These are phyloP conservation scores for Fusarium longipes DNA, from an alignment of 2,329 filamentous ascomycete species.

Conservation along the genomic window DNA sequence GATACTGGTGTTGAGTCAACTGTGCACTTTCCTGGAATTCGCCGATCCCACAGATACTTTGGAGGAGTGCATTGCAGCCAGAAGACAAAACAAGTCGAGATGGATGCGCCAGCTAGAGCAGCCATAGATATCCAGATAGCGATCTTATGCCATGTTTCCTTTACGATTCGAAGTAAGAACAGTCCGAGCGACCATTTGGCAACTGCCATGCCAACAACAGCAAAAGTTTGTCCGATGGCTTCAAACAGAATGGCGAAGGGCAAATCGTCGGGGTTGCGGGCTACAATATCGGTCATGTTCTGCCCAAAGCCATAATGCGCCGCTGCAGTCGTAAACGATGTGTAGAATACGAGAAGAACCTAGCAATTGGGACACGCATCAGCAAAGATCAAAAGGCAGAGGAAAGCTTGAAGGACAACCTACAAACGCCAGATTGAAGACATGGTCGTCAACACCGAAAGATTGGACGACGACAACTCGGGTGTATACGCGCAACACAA, in stretches of 20 bases:
- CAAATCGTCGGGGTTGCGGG: conserved; percentile 29
- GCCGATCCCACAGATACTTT: conserved; percentile 35
- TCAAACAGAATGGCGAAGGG: conserved; percentile 48
- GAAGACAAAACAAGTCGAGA: conserved; percentile 23
- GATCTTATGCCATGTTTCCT: conserved; percentile 53
- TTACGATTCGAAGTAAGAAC: conserved; percentile 55
- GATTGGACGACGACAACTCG: conserved; percentile 47
- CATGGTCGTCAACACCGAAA: conserved; percentile 51
- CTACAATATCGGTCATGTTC: conserved; percentile 41
- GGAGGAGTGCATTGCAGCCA: conserved; percentile 35
- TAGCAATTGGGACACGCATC: no score
- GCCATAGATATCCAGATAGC: conserved; percentile 50
- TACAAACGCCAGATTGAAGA: conserved; percentile 45
- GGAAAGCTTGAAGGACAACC: no score
- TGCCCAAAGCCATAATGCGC: conserved; percentile 52
- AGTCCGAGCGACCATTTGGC: conserved; percentile 54
- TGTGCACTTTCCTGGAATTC: conserved; percentile 24
- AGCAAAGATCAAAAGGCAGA: no score
- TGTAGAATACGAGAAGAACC: conserved; percentile 49
- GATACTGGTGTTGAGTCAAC: conserved; percentile 36
- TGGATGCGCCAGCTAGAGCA: conserved; percentile 28
- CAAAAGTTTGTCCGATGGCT: conserved; percentile 51
- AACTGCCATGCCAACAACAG: conserved; percentile 53
- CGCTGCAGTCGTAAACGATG: conserved; percentile 48
- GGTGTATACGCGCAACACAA: conserved; percentile 52